Evolutionary conservation across 2,329 filamentous ascomycete genomes (phyloP).

Genomic region (Xylariaceae sp.): DNA sequence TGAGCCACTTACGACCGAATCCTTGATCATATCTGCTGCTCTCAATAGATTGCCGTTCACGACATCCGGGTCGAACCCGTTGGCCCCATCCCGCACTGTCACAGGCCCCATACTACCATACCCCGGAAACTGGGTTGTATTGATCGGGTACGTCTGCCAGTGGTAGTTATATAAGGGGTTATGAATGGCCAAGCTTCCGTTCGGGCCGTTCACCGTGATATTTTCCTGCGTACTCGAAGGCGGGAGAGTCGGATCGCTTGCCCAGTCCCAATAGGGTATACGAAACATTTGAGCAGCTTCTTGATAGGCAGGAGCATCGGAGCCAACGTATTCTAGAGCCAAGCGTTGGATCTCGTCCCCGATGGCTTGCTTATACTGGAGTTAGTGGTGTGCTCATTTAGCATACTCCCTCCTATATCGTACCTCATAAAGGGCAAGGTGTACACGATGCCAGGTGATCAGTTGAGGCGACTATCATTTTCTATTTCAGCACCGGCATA

Average conservation of each 20-base stretch:
- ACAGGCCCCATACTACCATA: slow-evolving; percentile 39
- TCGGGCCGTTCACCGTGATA: slow-evolving; percentile 50
- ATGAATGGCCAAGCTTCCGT: slow-evolving; percentile 46
- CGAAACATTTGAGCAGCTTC: slow-evolving; percentile 54
- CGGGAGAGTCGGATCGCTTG: slow-evolving; percentile 49
- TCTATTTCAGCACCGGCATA: slow-evolving; percentile 14
- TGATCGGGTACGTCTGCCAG: slow-evolving; percentile 50
- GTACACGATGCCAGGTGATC: slow-evolving; percentile 62
- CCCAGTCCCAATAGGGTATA: slow-evolving; percentile 64
- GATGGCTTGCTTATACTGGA: slow-evolving; percentile 54
- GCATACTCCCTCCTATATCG: slow-evolving; percentile 3
- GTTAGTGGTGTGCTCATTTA: slow-evolving; percentile 18
- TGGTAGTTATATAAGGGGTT: slow-evolving; percentile 61
- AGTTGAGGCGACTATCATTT: slow-evolving; percentile 53
- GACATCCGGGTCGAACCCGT: slow-evolving; percentile 46
- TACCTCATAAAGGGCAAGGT: slow-evolving; percentile 60
- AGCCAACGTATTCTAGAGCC: slow-evolving; percentile 50
- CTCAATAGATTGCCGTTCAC: slow-evolving; percentile 45
- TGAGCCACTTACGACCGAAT: slow-evolving; percentile 46
- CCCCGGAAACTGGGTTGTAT: slow-evolving; percentile 45
- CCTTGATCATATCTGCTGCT: slow-evolving; percentile 43
- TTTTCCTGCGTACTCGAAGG: slow-evolving; percentile 43
- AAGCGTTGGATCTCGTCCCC: slow-evolving; percentile 53
- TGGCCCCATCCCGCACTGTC: slow-evolving; percentile 46
- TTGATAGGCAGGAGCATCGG: slow-evolving; percentile 46